Percentiles rank a stretch among this genome's conserved stretches.
Conservation (phyloP, 495 filamentous ascomycete genomes). For the Aspergillus funiculosus region DNA sequence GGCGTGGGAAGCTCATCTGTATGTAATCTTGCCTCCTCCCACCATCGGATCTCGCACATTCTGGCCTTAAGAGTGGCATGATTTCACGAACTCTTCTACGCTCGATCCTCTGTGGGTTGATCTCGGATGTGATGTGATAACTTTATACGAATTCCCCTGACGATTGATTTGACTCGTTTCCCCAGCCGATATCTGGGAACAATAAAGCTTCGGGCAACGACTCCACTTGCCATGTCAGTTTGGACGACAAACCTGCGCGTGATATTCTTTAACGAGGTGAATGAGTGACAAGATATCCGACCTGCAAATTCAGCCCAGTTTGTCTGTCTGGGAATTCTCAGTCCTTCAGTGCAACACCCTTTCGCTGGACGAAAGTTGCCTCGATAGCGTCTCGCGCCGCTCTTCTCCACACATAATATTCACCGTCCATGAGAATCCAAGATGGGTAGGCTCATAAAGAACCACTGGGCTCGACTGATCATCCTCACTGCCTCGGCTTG, state of each 20-base stretch:
- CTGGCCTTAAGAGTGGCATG: constrained; percentile 5
- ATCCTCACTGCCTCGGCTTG: constrained; percentile 78
- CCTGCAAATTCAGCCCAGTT: neutral
- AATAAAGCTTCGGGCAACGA: neutral
- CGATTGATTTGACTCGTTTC: neutral
- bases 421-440: too few relatives aligned
- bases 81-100: constrained; percentile 1
- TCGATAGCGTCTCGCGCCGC: neutral
- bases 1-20: constrained; percentile 15
- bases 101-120: constrained; percentile 3
- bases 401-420: constrained; percentile 1
- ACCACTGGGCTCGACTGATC: constrained; percentile 94
- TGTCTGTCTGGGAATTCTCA: neutral
- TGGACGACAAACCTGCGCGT: constrained; percentile 1
- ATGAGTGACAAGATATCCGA: neutral
- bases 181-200: neutral
- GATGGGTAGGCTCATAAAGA: constrained; percentile 98
- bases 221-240: constrained; percentile 16
- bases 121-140: constrained; percentile 1
- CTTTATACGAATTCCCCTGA: constrained; percentile 1
- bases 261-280: constrained; percentile 7
- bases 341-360: constrained; percentile 3
- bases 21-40: constrained; percentile 17
- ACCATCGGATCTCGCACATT: neutral
- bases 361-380: constrained; percentile 30